A percentile compares a stretch with the other conserved stretches of the same genome.
Conservation (phyloP, 441 rosid genomes). For the Pelargonium fulgidum region DNA sequence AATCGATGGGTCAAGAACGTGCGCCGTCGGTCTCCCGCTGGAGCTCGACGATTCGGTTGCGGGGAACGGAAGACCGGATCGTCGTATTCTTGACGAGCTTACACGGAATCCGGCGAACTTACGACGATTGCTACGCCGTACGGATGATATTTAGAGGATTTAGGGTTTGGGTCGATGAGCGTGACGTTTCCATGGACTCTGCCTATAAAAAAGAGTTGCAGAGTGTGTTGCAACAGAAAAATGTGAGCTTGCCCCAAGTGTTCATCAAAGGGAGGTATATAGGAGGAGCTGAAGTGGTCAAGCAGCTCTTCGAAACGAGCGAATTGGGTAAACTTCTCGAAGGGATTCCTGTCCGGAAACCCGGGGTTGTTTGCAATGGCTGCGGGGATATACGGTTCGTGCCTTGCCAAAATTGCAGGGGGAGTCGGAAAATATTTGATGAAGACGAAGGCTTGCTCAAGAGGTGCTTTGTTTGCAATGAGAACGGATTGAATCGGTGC, state of each 20-base stretch:
- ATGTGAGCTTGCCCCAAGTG: constrained; percentile 65
- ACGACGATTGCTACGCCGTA: constrained; percentile 85
- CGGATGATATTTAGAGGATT: constrained; percentile 82
- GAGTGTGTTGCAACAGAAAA: constrained; percentile 50
- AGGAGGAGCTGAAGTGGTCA: constrained; percentile 80
- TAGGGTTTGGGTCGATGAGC: constrained; percentile 81
- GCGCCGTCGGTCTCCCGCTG: not conserved
- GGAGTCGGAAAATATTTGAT: constrained; percentile 82
- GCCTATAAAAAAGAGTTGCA: constrained; percentile 72
- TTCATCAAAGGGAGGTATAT: constrained; percentile 62
- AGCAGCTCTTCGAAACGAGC: constrained; percentile 68
- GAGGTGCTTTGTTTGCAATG: constrained; percentile 75
- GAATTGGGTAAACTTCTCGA: constrained; percentile 73
- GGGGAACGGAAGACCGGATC: constrained; percentile 75
- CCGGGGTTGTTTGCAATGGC: constrained; percentile 57
- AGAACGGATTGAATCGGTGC: constrained; percentile 86
- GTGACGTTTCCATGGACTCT: constrained; percentile 84
- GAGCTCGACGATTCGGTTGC: constrained; percentile 38
- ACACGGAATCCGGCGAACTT: constrained; percentile 77
- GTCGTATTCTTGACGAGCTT: constrained; percentile 79
- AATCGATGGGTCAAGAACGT: constrained; percentile 23
- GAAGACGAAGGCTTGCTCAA: constrained; percentile 65
- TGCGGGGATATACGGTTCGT: constrained; percentile 80
- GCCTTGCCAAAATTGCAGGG: constrained; percentile 76
- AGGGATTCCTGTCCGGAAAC: constrained; percentile 49